These are phyloP conservation scores for Talaromyces ruber DNA, from an alignment of 495 filamentous ascomycete species.

Conservation along the genomic window DNA sequence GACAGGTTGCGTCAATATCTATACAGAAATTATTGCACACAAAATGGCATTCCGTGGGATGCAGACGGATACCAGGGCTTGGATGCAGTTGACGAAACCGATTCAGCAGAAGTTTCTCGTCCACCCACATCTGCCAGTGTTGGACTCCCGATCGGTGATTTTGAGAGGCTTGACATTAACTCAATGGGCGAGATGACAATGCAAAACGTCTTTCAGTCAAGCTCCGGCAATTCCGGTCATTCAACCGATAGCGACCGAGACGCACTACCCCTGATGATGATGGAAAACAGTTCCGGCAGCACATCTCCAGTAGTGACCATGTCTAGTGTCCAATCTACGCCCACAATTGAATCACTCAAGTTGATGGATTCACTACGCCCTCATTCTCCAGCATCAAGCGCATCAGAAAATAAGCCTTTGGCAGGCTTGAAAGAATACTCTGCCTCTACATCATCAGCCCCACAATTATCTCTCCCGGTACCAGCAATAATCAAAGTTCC, in stretches of 20 bases:
- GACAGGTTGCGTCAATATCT: slow-evolving; percentile 49
- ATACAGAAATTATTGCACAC: slow-evolving; percentile 51
- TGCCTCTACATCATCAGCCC: slow-evolving; percentile 12
- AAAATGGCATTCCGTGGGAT: slow-evolving; percentile 27
- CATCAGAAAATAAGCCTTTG: not conserved
- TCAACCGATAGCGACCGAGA: slow-evolving; percentile 2
- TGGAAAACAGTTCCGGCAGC: not conserved
- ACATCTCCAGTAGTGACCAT: slow-evolving; percentile 3
- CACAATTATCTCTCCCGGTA: slow-evolving; percentile 28
- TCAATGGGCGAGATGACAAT: not conserved
- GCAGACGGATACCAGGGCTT: not conserved
- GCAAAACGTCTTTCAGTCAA: not conserved
- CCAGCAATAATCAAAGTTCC: slow-evolving; percentile 12
- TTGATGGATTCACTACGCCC: not conserved
- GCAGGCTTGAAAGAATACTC: slow-evolving; percentile 13
- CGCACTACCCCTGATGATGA: not conserved
- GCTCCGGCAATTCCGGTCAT: not conserved
- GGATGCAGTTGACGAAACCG: not conserved
- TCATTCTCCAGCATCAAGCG: not conserved
- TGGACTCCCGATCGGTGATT: not conserved
- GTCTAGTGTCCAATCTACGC: not conserved
- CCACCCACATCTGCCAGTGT: not conserved
- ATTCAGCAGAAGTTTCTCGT: not conserved
- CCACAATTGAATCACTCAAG: not conserved
- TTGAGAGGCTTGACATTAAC: slow-evolving; percentile 1